phyloP scores from a whole-genome alignment of 106 monocot genomes.

The Apostasia shenzhenica region DNA sequence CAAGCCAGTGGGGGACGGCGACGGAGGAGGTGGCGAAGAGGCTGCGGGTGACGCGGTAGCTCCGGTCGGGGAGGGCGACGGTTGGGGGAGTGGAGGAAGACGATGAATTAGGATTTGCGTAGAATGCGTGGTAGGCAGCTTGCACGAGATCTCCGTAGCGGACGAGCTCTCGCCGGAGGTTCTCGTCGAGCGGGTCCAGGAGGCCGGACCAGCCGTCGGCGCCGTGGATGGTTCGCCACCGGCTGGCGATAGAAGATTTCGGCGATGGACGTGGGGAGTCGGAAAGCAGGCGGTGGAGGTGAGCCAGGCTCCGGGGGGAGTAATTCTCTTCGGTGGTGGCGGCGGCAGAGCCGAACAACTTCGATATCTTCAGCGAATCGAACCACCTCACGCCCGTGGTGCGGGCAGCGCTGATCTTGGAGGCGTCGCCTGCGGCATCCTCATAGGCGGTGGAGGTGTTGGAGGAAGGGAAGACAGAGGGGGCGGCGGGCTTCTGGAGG shows the following conservation, averaged over 20 bases:
- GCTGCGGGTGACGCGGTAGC: slow-evolving; percentile 42
- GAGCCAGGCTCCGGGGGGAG: slow-evolving; percentile 52
- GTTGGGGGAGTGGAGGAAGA: slow-evolving; percentile 6
- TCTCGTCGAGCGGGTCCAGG: slow-evolving; percentile 64
- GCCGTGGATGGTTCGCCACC: slow-evolving; percentile 69
- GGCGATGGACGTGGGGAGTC: slow-evolving; percentile 47
- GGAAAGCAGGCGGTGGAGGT: slow-evolving; percentile 46
- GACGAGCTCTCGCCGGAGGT: slow-evolving; percentile 82
- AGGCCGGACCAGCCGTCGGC: slow-evolving; percentile 54
- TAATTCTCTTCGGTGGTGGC: slow-evolving; percentile 20
- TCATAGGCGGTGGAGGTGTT: background rate
- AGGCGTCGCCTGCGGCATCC: background rate
- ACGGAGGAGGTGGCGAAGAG: slow-evolving; percentile 78
- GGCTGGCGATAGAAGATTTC: slow-evolving; percentile 23
- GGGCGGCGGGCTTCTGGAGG: slow-evolving; percentile 18
- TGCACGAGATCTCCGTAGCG: slow-evolving; percentile 81
- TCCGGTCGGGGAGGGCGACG: slow-evolving; percentile 38
- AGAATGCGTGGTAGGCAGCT: slow-evolving; percentile 61
- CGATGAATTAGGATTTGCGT: slow-evolving; percentile 25
- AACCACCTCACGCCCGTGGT: background rate
- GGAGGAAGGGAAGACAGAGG: background rate
- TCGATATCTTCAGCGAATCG: slow-evolving; percentile 20
- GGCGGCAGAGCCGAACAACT: background rate
- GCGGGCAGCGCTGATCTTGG: background rate
- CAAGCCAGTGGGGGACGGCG: slow-evolving; percentile 34